Evolutionary conservation across 2,329 filamentous ascomycete genomes (phyloP).

Genomic region (Exophiala spinifera): DNA sequence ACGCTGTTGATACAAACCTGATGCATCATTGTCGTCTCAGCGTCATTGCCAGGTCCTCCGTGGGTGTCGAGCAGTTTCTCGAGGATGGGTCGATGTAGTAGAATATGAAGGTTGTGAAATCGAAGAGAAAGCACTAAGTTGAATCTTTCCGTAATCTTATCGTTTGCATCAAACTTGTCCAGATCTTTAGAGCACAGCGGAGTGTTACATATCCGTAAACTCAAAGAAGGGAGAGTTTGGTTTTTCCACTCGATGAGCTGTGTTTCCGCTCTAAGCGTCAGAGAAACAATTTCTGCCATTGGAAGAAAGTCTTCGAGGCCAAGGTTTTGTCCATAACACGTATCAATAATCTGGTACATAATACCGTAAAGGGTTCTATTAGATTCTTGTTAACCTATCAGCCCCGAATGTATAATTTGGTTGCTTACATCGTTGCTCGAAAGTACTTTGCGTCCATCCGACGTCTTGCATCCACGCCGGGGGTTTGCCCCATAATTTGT

Average conservation of each 20-base stretch:
- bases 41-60: conserved; percentile 9
- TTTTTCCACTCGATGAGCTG: conserved; percentile 41
- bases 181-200: conserved; percentile 19
- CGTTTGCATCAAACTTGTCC: conserved; percentile 5
- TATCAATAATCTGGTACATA: conserved; percentile 38
- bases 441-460: conserved; percentile 10
- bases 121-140: conserved; percentile 44
- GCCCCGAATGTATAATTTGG: background rate
- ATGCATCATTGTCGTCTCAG: conserved; percentile 30
- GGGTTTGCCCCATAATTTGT: background rate
- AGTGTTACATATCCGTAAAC: conserved; percentile 30
- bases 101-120: conserved; percentile 42
- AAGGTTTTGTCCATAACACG: conserved; percentile 46
- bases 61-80: conserved; percentile 37
- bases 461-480: conserved; percentile 5
- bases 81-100: conserved; percentile 43
- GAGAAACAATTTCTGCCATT: conserved; percentile 33
- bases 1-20: conserved; percentile 37
- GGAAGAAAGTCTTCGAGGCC: conserved; percentile 33
- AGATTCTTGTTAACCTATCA: background rate
- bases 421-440: conserved; percentile 15
- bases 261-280: conserved; percentile 40
- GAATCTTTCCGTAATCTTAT: conserved; percentile 34
- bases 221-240: conserved; percentile 33
- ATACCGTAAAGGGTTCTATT: conserved; percentile 33